Conservation (phyloP, 495 filamentous ascomycete species). For the Amphirosellinia nigrospora region DNA sequence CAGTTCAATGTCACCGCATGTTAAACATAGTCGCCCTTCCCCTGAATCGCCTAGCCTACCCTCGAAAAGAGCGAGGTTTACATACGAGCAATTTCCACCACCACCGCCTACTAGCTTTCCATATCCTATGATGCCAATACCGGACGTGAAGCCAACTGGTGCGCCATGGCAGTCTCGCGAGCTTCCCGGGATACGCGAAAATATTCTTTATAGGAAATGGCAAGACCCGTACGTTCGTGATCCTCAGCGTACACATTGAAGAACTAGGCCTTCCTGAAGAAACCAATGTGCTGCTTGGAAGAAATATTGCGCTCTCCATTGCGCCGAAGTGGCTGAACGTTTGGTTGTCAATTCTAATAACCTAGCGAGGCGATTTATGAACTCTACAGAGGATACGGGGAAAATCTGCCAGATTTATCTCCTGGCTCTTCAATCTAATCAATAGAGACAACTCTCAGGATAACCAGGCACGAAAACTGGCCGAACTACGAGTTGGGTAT, state of each 20-base stretch:
- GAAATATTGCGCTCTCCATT: not conserved
- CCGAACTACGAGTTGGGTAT: not conserved
- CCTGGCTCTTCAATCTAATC: not conserved
- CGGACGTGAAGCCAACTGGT: constrained; percentile 37
- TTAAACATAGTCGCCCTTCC: constrained; percentile 42
- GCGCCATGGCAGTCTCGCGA: constrained; percentile 51
- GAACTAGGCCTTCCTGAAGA: constrained; percentile 35
- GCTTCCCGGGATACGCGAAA: constrained; percentile 50
- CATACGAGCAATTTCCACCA: constrained; percentile 48
- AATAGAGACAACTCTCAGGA: not conserved
- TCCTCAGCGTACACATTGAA: constrained; percentile 43
- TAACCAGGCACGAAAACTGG: not conserved
- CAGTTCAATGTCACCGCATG: constrained; percentile 51
- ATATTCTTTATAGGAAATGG: constrained; percentile 63
- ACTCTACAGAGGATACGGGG: too few relatives aligned
- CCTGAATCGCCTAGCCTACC: constrained; percentile 40
- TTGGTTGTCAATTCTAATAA: not conserved
- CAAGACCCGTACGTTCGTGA: constrained; percentile 67
- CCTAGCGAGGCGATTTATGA: not conserved
- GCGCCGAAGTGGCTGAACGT: not conserved
- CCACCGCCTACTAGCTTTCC: constrained; percentile 39
- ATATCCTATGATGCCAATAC: constrained; percentile 40
- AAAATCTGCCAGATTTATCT: not conserved
- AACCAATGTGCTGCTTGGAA: constrained; percentile 31
- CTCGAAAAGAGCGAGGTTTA: constrained; percentile 47